Conservation (phyloP, 495 filamentous ascomycete genomes). For the Neurospora sublineolata region DNA sequence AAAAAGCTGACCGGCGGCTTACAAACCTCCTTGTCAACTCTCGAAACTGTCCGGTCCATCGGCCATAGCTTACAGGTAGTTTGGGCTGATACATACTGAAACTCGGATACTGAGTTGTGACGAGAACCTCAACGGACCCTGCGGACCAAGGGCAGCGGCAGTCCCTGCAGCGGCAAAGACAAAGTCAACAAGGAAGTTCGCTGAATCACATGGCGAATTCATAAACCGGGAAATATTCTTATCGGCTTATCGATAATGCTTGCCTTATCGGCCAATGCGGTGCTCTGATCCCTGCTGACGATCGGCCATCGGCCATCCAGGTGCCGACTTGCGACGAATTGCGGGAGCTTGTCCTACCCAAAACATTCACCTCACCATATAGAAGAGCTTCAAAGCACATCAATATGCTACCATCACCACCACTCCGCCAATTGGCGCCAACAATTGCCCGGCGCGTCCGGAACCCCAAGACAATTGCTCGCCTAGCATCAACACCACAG, state of each 20-base stretch:
- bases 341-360: not conserved
- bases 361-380: not conserved
- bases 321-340: not conserved
- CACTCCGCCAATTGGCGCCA: slow-evolving; percentile 2
- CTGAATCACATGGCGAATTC: not conserved
- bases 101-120: not conserved
- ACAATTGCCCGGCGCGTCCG: slow-evolving; percentile 2
- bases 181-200: not conserved
- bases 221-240: not conserved
- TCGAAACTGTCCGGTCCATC: not conserved
- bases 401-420: not conserved
- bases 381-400: not conserved
- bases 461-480: not conserved
- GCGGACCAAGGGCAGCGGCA: not conserved
- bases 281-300: not conserved
- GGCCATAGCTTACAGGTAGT: too few species aligned
- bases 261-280: not conserved
- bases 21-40: not conserved
- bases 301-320: not conserved
- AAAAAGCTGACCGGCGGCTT: not conserved
- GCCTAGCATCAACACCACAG: slow-evolving; percentile 1
- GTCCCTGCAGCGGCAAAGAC: not conserved
- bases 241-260: not conserved
- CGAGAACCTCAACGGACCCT: not conserved
- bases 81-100: not conserved